A percentile compares a stretch with the other conserved stretches of the same genome.
These are phyloP conservation scores for Tranzscheliella williamsii DNA, from an alignment of 1,284 basidiomycete species.

Conservation along the genomic window DNA sequence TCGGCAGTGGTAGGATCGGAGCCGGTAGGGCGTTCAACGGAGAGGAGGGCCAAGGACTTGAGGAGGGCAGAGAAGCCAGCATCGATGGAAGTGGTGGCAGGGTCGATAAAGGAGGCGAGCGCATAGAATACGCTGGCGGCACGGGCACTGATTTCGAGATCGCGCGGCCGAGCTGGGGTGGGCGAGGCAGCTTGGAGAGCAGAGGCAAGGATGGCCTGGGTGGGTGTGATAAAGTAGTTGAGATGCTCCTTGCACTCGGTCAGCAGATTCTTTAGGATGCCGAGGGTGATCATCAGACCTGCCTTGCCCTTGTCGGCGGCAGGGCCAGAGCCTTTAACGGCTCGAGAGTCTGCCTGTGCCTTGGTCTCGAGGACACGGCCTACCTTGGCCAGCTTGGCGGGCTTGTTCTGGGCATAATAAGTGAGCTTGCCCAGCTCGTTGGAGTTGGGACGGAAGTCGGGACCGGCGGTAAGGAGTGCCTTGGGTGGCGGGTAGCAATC, in stretches of 20 bases:
- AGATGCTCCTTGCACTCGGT: slow-evolving; percentile 87
- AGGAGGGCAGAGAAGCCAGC: slow-evolving; percentile 69
- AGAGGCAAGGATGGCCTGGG: slow-evolving; percentile 74
- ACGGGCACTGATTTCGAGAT: slow-evolving; percentile 82
- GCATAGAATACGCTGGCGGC: slow-evolving; percentile 84
- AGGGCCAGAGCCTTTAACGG: slow-evolving; percentile 70
- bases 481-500: slow-evolving; percentile 88
- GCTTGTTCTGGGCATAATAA: slow-evolving; percentile 88
- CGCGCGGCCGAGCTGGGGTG: slow-evolving; percentile 59
- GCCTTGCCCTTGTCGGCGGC: slow-evolving; percentile 73
- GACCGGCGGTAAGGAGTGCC: slow-evolving; percentile 73
- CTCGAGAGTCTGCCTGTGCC: slow-evolving; percentile 69
- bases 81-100: slow-evolving; percentile 68
- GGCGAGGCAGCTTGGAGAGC: slow-evolving; percentile 69
- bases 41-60: slow-evolving; percentile 70
- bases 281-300: slow-evolving; percentile 81
- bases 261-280: slow-evolving; percentile 81
- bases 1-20: slow-evolving; percentile 14
- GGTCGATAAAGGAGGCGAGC: slow-evolving; percentile 89
- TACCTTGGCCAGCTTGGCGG: slow-evolving; percentile 84
- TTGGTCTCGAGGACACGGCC: slow-evolving; percentile 81
- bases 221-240: slow-evolving; percentile 75
- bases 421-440: slow-evolving; percentile 89
- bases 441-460: slow-evolving; percentile 68
- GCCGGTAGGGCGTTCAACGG: slow-evolving; percentile 37